Base-by-base conservation (phyloP, 805 yeast species). In the Scheffersomyces ergatensis region DNA sequence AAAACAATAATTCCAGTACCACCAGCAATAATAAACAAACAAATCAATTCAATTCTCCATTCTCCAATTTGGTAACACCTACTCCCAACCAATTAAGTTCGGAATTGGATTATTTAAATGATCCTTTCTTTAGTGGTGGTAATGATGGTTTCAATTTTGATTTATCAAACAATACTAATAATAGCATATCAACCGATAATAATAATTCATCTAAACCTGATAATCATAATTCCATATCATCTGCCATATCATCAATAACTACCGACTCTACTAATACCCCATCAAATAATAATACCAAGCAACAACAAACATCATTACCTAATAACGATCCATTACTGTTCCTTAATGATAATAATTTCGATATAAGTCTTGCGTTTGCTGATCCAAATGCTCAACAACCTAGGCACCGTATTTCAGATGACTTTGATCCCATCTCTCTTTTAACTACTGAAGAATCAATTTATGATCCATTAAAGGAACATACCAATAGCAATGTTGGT, bases 391-490 rank as follows among this genome's bases (percentile, higher is more conserved):
- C 30, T 4, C 34, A 37, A 26, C 21, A 45, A 16, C 33, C 33
- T 12, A 29, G 23, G 13, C 36, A 29, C 15, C n/a, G 32, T 15
- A 29, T 29, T 5, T 7, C 46, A 18, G 50, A 49, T 5, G 55
- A 55, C 12, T 42, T 46, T 2, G 76, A 72, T 43, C 73, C 77
- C 8, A 51, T 76, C 12, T 59, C 64, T 7, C 53, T 59, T 17
- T 58, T 80, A 40, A 75, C 76, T 3, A 71, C 78, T 2, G 85
- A 80, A 54, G 83, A 78, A 46, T 74, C 82, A 1, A 55, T 70
- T 21, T 77, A 76, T 52, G 85, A 80, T 57, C 80, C 83, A 31
- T 66, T 78, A 32, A 64, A 67, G 3, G 58, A 54, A 29, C 38
- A 40, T 23, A 16, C 20, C 12, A 29, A 15, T 6, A 12, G 14